Base-by-base conservation (phyloP, 2,329 filamentous ascomycete genomes). In the Colletotrichum sp. region DNA sequence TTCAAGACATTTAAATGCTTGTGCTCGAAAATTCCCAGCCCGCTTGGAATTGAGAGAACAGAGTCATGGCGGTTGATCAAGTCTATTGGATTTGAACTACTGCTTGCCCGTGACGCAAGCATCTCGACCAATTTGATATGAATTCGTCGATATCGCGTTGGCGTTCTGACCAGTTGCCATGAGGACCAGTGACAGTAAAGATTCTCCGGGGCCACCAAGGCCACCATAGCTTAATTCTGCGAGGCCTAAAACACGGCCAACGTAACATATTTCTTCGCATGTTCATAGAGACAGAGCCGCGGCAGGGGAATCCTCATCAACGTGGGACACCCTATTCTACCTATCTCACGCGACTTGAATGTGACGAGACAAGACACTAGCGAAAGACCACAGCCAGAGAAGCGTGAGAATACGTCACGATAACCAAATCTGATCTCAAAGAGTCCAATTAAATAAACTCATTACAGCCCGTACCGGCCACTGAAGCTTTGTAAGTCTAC, bases 401-500 rank as follows among this genome's bases (percentile, higher is more conserved):
- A 18, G 21, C 21, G n/a, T 3, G 18, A 36, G 7, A 15, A 28
- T 3, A 65, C 13, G 16, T 28, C 24, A 4, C 8, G 13, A 65
- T n/a, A 5, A 62, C 34, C 24, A 36, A 49, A 12, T 18, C 36
- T 62, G 66, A 26, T 62, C 28, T 52, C 21, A 67, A 44, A 21
- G 68, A 55, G 62, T 44, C 52, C 34, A 26, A 62, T 75, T 67
- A 62, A 72, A 67, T 67, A 62, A 72, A 67, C 68, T 66, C 49
- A 57, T 18, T 30, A 52, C 49, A 36, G 30, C 68, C 62, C 62
- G 28, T 39, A 52, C 68, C 68, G 72, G 68, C 62, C 32, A 34
- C 62, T 72, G 68, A 67, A 72, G 62, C 68, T 59, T 65, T 36
- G 28, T 67, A 67, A 30, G 68, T 62, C 72, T 71, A 72, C 26